Base-by-base conservation (phyloP, 176 grass and related monocot species). In the Raddia distichophylla region DNA sequence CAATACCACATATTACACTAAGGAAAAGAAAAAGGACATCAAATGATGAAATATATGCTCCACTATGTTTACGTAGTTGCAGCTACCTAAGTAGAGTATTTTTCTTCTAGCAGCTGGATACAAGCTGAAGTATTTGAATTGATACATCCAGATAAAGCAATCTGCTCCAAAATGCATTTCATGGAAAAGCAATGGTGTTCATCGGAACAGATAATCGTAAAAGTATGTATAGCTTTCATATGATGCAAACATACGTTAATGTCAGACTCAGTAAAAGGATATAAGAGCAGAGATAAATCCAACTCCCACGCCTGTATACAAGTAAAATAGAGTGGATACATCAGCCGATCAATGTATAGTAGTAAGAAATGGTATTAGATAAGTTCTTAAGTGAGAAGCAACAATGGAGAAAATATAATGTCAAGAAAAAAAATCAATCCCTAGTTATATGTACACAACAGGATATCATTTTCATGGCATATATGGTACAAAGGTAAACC, bases 241-340 rank as follows among this genome's bases (percentile, higher is more conserved):
- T 57, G 57, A 48, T 64, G 44, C 20, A 85, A 77, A 44, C 7
- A 77, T 16, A n/a, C 14, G 66, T 85, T 52, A 14, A 85, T 27
- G 73, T 40, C 67, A 40, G 37, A 69, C 15, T 37, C 55, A 51
- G 18, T 35, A 54, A 78, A 93, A 98, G 96, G 96, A 98, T 98
- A 98, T 98, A 66, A 98, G 91, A 88, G 96, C 84, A 88, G 96
- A 98, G 59, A 91, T 98, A 86, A 98, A 98, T 86, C 96, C 93
- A 93, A 90, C 96, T 51, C 96, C 96, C 16, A 98, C 89, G 61
- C 96, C 96, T 98, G 93, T 62, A 80, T 62, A 86, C 74, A 10
- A 75, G 12, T 71, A 74, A 76, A 66, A 83, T 54, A 43, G n/a
- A 77, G 69, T 50, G 10, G 43, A 72, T 67, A 82, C 27, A 72